Evolutionary conservation across 495 filamentous ascomycete genomes (phyloP).

Genomic region (Glonium stellatum): DNA sequence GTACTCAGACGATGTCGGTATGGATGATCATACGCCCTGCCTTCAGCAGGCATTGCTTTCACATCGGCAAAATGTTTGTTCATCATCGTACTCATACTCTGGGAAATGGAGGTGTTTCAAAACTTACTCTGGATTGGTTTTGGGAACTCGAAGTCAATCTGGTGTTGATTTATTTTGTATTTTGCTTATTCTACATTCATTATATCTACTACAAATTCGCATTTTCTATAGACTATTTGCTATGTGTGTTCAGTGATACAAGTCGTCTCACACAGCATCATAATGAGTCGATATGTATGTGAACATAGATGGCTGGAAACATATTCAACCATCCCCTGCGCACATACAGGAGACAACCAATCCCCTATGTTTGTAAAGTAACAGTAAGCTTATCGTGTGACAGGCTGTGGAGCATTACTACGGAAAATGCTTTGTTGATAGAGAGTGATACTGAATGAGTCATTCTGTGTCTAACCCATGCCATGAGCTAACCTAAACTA

Average conservation of each 20-base stretch:
- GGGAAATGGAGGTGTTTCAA: neutral
- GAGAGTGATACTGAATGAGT: no score
- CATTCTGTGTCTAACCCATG: no score
- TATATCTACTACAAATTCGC: neutral
- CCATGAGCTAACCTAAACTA: no score
- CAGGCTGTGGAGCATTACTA: no score
- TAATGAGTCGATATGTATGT: slow-evolving; percentile 2
- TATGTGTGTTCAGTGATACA: neutral
- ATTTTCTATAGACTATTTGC: neutral
- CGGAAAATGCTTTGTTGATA: no score
- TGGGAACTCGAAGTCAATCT: no score
- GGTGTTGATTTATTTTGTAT: neutral
- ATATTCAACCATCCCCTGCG: no score
- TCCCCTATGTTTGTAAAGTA: no score
- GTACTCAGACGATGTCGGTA: slow-evolving; percentile 27
- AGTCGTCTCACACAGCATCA: neutral
- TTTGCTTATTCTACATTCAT: neutral
- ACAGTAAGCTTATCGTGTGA: no score
- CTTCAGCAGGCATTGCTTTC: slow-evolving; percentile 4
- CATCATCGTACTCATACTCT: neutral
- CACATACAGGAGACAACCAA: no score
- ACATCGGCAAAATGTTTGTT: slow-evolving; percentile 18
- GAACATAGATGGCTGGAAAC: neutral
- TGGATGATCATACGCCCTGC: slow-evolving; percentile 5
- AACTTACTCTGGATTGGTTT: no score